A percentile compares a stretch with the other conserved stretches of the same genome.
phyloP scores from a whole-genome alignment of 23 red algal species.

The Gracilaria vermiculophylla region DNA sequence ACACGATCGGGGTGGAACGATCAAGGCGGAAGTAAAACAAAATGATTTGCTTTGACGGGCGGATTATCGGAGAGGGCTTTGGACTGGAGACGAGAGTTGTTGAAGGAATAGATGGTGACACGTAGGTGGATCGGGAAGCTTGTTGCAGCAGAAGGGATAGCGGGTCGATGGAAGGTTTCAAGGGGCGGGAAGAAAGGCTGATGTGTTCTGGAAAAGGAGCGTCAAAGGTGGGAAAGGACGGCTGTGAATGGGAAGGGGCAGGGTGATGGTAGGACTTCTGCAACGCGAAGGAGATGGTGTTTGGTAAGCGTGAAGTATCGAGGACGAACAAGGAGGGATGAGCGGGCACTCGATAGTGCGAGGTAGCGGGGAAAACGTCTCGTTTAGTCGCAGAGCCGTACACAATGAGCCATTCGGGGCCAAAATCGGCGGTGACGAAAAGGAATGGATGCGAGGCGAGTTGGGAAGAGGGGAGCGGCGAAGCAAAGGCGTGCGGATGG shows the following conservation, averaged over 20 bases:
- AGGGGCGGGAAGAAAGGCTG: neutral
- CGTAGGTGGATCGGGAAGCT: neutral
- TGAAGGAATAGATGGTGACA: neutral
- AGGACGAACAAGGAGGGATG: slow-evolving; percentile 23
- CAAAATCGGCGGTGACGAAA: neutral
- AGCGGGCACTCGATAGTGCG: neutral
- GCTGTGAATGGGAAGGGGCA: neutral
- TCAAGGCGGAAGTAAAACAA: slow-evolving; percentile 12
- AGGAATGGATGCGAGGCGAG: neutral
- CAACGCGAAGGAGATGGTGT: neutral
- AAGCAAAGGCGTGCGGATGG: neutral
- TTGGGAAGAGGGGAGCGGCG: neutral
- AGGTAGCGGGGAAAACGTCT: slow-evolving; percentile 5
- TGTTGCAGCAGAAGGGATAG: neutral
- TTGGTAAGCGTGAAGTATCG: neutral
- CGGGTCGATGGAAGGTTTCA: neutral
- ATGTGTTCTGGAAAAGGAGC: neutral
- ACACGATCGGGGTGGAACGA: neutral
- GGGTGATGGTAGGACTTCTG: neutral
- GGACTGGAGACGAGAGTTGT: too few species aligned
- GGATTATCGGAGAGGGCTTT: neutral
- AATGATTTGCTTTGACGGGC: neutral
- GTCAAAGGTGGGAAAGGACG: neutral
- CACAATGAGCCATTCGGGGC: neutral
- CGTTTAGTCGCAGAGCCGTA: neutral